These are phyloP conservation scores for Trichoderma oligosporum DNA, from an alignment of 2,329 filamentous ascomycete genomes.

Conservation along the genomic window DNA sequence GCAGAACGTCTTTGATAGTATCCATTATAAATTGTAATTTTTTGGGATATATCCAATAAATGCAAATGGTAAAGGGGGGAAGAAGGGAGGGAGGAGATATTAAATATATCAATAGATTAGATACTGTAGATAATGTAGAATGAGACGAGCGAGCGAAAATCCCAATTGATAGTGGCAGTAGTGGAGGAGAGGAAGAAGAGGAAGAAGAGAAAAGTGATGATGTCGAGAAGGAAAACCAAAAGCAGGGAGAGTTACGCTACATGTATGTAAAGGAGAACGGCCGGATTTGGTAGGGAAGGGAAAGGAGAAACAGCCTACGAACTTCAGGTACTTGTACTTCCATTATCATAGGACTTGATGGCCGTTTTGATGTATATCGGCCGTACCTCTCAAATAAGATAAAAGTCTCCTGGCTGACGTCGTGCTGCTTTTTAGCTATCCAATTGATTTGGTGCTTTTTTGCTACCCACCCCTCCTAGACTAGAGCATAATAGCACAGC, in stretches of 20 bases:
- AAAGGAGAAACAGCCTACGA: conserved; percentile 24
- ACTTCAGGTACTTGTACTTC: too few relatives aligned
- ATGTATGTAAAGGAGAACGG: conserved; percentile 19
- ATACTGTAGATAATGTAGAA: background rate
- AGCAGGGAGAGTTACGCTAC: conserved; percentile 23
- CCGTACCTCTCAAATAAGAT: background rate
- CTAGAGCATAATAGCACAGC: background rate
- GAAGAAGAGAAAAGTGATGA: conserved; percentile 16
- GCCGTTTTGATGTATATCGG: background rate
- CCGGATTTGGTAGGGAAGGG: conserved; percentile 21
- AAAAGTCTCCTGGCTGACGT: conserved; percentile 17
- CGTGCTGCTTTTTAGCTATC: conserved; percentile 9
- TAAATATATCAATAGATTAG: background rate
- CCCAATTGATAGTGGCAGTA: background rate
- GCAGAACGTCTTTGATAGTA: conserved; percentile 42
- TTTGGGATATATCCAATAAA: background rate
- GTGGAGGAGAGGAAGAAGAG: conserved; percentile 13
- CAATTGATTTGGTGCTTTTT: too few relatives aligned
- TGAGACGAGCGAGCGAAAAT: conserved; percentile 5
- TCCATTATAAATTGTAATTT: conserved; percentile 36
- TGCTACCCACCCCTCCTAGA: conserved; percentile 8
- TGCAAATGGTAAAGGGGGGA: too few relatives aligned
- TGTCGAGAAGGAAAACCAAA: conserved; percentile 7
- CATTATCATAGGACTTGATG: too few relatives aligned
- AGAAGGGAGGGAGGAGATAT: background rate